Percentiles rank a stretch among this genome's conserved stretches.
phyloP scores from a whole-genome alignment of 495 filamentous ascomycete species.

The Podospora bellae-mahoneyi region DNA sequence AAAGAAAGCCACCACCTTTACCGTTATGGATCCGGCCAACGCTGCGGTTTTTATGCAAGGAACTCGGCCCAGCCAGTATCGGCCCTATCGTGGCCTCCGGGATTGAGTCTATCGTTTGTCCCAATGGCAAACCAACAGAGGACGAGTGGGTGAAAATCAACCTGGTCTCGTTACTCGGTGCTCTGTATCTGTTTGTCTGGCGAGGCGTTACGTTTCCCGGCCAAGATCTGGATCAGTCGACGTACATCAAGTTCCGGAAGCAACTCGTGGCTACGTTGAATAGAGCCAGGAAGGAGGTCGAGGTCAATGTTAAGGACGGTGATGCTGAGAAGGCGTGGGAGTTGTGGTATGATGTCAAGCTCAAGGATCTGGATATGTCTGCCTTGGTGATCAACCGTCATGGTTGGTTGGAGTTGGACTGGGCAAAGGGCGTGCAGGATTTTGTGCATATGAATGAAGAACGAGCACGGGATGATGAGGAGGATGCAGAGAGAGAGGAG shows the following conservation, averaged over 20 bases:
- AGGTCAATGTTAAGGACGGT: constrained; percentile 20
- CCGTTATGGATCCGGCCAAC: constrained; percentile 65
- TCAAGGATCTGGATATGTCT: constrained; percentile 58
- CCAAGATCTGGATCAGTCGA: constrained; percentile 36
- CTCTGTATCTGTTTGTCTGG: constrained; percentile 62
- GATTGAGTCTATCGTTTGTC: constrained; percentile 41
- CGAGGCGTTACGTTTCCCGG: constrained; percentile 40
- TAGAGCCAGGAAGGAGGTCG: constrained; percentile 34
- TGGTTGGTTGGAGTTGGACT: constrained; percentile 64
- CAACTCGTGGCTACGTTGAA: constrained; percentile 39
- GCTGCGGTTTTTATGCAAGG: constrained; percentile 59
- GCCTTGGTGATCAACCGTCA: constrained; percentile 54
- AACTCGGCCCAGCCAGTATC: constrained; percentile 34
- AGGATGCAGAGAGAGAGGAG: constrained; percentile 23
- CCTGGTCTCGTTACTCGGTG: constrained; percentile 57
- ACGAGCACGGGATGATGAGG: constrained; percentile 23
- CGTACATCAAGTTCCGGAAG: constrained; percentile 39
- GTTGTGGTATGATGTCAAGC: constrained; percentile 41
- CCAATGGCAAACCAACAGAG: constrained; percentile 34
- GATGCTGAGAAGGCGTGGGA: constrained; percentile 46
- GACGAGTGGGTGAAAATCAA: constrained; percentile 54
- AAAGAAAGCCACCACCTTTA: constrained; percentile 31
- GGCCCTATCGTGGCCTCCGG: constrained; percentile 45
- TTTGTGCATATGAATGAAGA: constrained; percentile 33
- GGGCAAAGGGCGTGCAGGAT: constrained; percentile 54